These are phyloP conservation scores for Colletotrichum higginsianum DNA, from an alignment of 2,329 filamentous ascomycete genomes.

Conservation along the genomic window DNA sequence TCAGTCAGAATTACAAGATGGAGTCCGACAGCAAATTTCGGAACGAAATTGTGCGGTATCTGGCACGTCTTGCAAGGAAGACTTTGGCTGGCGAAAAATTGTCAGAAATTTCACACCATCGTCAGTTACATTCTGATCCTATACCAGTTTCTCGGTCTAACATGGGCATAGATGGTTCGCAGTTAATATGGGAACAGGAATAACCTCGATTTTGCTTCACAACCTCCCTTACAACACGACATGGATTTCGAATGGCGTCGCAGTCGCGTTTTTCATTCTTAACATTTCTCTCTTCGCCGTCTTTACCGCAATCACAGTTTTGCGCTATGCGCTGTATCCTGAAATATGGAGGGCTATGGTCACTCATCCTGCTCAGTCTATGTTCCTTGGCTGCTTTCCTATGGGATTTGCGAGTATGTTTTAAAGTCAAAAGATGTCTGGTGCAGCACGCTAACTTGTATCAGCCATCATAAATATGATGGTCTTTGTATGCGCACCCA, in stretches of 20 bases:
- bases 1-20: neutral
- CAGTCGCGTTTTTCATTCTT: conserved; percentile 70
- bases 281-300: conserved; percentile 71
- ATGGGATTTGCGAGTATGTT: conserved; percentile 74
- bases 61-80: conserved; percentile 50
- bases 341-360: conserved; percentile 78
- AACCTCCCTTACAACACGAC: conserved; percentile 72
- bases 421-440: neutral
- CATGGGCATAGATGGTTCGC: conserved; percentile 66
- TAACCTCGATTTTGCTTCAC: conserved; percentile 74
- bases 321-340: conserved; percentile 77
- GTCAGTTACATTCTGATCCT: conserved; percentile 53
- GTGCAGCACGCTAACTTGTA: conserved; percentile 35
- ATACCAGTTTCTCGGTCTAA: neutral
- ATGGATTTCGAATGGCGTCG: conserved; percentile 63
- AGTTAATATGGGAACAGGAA: conserved; percentile 77
- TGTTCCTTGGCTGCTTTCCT: conserved; percentile 78
- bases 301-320: conserved; percentile 67
- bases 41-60: neutral
- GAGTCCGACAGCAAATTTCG: neutral
- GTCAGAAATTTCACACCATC: conserved; percentile 70
- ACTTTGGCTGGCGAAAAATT: conserved; percentile 60
- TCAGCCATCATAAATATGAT: conserved; percentile 75
- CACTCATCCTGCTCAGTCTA: conserved; percentile 74
- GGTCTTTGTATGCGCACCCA: conserved; percentile 68